A percentile compares a stretch with the other conserved stretches of the same genome.
Conservation (phyloP, 208 protist species). For the Trypanosoma scelopori region DNA sequence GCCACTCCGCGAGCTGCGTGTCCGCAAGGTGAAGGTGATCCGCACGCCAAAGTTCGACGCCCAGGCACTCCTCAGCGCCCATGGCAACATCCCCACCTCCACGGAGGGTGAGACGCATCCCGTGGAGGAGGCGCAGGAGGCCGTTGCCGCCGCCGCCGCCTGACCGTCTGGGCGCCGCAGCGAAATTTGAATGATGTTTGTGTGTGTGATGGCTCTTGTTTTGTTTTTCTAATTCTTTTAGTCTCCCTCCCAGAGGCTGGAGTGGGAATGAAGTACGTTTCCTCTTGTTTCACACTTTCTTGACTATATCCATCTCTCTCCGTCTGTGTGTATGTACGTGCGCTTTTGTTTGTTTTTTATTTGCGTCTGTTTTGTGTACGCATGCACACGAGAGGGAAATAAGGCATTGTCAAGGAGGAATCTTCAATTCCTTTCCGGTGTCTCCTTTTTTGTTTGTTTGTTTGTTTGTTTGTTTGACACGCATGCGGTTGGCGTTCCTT, state of each 20-base stretch:
- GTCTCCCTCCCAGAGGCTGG: neutral
- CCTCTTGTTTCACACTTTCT: too few species aligned
- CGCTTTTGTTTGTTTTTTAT: slow-evolving; percentile 13
- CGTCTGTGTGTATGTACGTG: too few species aligned
- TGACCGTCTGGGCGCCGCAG: slow-evolving; percentile 8
- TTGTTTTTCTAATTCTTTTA: slow-evolving; percentile 12
- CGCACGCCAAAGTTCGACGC: slow-evolving; percentile 97
- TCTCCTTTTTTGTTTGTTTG: slow-evolving; percentile 8
- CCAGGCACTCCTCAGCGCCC: slow-evolving; percentile 90
- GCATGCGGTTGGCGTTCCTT: neutral
- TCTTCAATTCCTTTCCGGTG: too few species aligned
- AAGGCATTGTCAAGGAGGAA: too few species aligned
- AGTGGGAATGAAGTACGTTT: neutral
- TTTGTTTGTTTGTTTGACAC: neutral
- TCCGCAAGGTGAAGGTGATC: slow-evolving; percentile 98
- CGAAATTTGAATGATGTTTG: slow-evolving; percentile 1
- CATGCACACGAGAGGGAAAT: too few species aligned
- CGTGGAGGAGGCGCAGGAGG: slow-evolving; percentile 76
- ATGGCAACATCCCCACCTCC: slow-evolving; percentile 86
- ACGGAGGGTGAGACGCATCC: slow-evolving; percentile 71
- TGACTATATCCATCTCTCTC: too few species aligned
- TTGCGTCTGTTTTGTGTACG: neutral
- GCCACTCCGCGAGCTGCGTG: slow-evolving; percentile 97
- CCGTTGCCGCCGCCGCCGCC: too few species aligned
- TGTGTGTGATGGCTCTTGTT: slow-evolving; percentile 16